Base-by-base conservation (phyloP, 768 basidiomycete genomes). In the Rubroboletus satanas region DNA sequence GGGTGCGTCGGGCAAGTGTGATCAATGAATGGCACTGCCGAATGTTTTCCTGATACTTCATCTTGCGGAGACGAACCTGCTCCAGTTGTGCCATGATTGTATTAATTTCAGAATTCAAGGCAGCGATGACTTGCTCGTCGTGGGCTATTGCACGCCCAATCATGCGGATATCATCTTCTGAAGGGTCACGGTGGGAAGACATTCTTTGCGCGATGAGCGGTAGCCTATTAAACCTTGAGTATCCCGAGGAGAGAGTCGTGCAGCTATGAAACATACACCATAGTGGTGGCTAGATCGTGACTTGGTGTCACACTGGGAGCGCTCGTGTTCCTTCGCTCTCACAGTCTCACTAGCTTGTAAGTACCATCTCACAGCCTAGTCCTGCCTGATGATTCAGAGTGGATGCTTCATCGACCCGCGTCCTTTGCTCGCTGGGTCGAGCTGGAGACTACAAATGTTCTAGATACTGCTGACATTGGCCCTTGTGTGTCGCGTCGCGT, bases 381-480 rank as follows among this genome's bases (percentile, higher is more conserved):
- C 35, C 35, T 21, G 62, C 32, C 69, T 70, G 90, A 93, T 92
- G 88, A 93, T 82, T 88, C 85, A 88, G 90, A 93, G 90, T 93
- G 90, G 90, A 90, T 84, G 75, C 90, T 86, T 73, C 70, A 87
- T 81, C 75, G 79, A 91, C 82, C 87, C 78, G 73, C 71, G 61
- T 69, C 64, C 15, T 51, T 42, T 51, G 56, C 57, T 60, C 58
- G 76, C 70, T 73, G 87, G 87, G 85, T 88, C 75, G 80, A 80
- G 58, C 67, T 80, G 89, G 77, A 81, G 90, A 92, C 88, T 74
- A 67, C 65, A 76, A 75, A 83, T 80, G 88, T 90, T 90, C 89
- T 79, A 84, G 90, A 93, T 93, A 93, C 90, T 93, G 83, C 90
- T 93, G 90, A 93, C 73, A 36, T 74, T 75, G 2, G 29, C 12